Evolutionary conservation across 805 yeast genomes (phyloP), one percentile per base, ranked within the genome.

Genomic region (Nakazawaea ishiwadae): DNA sequence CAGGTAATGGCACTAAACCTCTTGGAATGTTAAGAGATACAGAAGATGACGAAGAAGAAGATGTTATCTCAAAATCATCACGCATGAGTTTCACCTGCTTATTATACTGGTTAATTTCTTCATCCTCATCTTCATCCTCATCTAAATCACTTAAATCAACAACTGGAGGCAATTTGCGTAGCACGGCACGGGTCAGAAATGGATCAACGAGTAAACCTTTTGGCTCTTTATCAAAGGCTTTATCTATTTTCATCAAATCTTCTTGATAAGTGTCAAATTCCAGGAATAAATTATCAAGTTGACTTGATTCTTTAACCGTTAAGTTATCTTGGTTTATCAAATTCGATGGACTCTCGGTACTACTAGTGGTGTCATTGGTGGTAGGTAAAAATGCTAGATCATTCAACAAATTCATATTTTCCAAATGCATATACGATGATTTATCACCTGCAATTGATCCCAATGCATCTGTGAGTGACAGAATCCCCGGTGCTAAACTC

Each of bases 1-100:
- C 85, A 0, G 93, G 90, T 4, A 81, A 54, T 2, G 80, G 79
- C n/a, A 55, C 30, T 20, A 69, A 35, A 8, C 63, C 59, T 18
- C 62, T 51, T 5, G 70, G 70, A 26, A 61, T 53, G 26, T 49
- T 57, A 2, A 48, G 39, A 16, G 52, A 44, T 5, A 48, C 37
- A 8, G 48, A 29, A 2, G 49, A 33, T 5, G 57, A 45, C 12
- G 46, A 39, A 7, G 54, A 28, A 3, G 40, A 18, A 10, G 28
- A n/a, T n/a, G n/a, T n/a, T n/a, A n/a, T n/a, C n/a, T n/a, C 37
- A 32, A 17, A 37, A 15, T 18, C 44, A 24, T 19, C 23, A 12
- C 11, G 24, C 24, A 18, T 16, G 24, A 28, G 11, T 30, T 28
- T 29, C 3, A 33, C 16, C 17, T 33, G 32, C 9, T 21, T 30